Evolutionary conservation across 345 rosid species (phyloP).

Genomic region (Lepidium aucheri): DNA sequence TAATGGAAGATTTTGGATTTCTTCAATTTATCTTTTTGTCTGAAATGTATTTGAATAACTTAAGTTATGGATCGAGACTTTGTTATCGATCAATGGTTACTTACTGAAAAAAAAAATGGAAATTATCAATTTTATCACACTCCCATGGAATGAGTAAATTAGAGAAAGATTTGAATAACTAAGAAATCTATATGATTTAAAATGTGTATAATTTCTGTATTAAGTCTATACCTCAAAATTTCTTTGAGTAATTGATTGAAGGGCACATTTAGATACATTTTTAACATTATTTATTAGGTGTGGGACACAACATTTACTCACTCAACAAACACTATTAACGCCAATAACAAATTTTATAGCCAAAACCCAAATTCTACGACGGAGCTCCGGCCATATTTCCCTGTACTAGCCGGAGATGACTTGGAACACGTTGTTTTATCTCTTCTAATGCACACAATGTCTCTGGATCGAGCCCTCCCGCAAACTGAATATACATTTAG

Average conservation of each 20-base stretch:
- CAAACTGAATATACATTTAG: slow-evolving; percentile 41
- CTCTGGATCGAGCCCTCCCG: slow-evolving; percentile 84
- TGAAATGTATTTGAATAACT: too few relatives aligned
- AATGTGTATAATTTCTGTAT: not conserved
- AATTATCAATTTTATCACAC: not conserved
- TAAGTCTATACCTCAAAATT: not conserved
- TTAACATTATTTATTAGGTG: slow-evolving; percentile 13
- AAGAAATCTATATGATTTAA: not conserved
- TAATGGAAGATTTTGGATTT: too few relatives aligned
- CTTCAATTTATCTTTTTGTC: too few relatives aligned
- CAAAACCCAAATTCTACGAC: slow-evolving; percentile 22
- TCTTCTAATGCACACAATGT: slow-evolving; percentile 75
- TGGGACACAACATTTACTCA: slow-evolving; percentile 10
- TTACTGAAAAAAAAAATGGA: too few relatives aligned
- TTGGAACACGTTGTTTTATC: slow-evolving; percentile 58
- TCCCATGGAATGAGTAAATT: not conserved
- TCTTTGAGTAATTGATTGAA: not conserved
- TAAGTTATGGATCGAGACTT: too few relatives aligned
- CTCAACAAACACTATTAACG: slow-evolving; percentile 16
- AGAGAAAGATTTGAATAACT: not conserved
- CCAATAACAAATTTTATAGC: slow-evolving; percentile 5
- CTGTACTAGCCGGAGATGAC: slow-evolving; percentile 39
- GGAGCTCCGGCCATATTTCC: slow-evolving; percentile 47
- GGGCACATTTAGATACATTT: slow-evolving; percentile 17
- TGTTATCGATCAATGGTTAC: too few relatives aligned